phyloP scores from a whole-genome alignment of 306 rosid genomes.

The Luffa aegyptiaca region DNA sequence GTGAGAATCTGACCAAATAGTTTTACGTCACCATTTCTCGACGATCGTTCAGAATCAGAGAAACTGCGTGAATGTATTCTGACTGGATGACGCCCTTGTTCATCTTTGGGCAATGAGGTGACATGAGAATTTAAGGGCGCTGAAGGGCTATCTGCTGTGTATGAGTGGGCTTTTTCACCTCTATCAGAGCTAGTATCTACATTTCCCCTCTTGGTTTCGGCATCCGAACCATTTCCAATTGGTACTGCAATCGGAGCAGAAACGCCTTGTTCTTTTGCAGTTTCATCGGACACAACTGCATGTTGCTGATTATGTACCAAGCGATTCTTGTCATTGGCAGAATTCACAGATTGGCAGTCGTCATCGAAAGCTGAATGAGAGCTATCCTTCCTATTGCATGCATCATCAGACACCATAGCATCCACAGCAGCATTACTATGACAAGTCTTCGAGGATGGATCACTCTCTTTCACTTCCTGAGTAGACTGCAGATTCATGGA shows the following conservation, averaged over 20 bases:
- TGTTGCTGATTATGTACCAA: constrained; percentile 13
- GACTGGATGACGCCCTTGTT: constrained; percentile 19
- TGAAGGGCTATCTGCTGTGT: neutral
- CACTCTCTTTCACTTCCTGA: constrained; percentile 17
- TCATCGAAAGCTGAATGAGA: constrained; percentile 23
- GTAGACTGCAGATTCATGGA: constrained; percentile 22
- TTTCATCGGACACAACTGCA: constrained; percentile 10
- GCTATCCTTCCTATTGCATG: constrained; percentile 19
- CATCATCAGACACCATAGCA: constrained; percentile 29
- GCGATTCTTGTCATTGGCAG: constrained; percentile 22
- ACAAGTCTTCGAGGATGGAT: neutral
- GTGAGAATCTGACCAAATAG: constrained; percentile 79
- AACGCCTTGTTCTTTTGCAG: constrained; percentile 23
- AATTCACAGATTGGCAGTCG: constrained; percentile 17
- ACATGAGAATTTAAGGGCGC: neutral
- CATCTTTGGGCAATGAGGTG: constrained; percentile 16
- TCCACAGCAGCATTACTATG: constrained; percentile 11
- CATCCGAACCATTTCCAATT: neutral
- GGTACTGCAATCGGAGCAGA: constrained; percentile 13
- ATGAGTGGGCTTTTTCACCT: neutral
- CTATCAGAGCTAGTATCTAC: neutral
- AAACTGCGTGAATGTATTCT: constrained; percentile 24
- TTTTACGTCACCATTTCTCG: constrained; percentile 77
- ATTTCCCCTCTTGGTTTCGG: neutral
- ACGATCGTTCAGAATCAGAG: constrained; percentile 46